Evolutionary conservation across 495 filamentous ascomycete species (phyloP).

Genomic region (Xylaria flabelliformis): DNA sequence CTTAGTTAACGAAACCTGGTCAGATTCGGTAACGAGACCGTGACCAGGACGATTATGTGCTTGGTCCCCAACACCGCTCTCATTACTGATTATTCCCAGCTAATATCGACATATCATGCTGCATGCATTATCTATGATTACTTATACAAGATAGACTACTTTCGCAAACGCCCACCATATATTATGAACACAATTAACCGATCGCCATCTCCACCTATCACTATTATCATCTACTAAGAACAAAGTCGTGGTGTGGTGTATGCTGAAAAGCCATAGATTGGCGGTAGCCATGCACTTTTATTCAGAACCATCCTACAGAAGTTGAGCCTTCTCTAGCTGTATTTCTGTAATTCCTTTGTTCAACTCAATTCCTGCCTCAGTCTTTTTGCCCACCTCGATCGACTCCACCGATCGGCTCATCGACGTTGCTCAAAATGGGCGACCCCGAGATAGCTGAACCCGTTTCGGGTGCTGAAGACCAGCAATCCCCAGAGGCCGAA

Average conservation of each 20-base stretch:
- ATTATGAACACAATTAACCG: not conserved
- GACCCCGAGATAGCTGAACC: slow-evolving; percentile 33
- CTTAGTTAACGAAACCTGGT: not conserved
- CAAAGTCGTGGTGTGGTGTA: not conserved
- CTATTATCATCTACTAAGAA: not conserved
- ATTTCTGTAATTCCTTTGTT: no score
- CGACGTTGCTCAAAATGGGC: slow-evolving; percentile 30
- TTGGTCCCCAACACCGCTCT: not conserved
- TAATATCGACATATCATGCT: not conserved
- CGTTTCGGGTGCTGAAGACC: slow-evolving; percentile 33
- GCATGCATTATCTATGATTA: not conserved
- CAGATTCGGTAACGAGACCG: not conserved
- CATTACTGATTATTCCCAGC: not conserved
- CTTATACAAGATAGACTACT: not conserved
- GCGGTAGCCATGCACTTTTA: slow-evolving; percentile 12
- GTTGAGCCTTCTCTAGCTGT: not conserved
- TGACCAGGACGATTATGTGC: not conserved
- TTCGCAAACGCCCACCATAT: not conserved
- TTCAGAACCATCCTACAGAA: not conserved
- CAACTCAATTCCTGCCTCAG: not conserved
- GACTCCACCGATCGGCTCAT: not conserved
- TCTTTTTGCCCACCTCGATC: not conserved
- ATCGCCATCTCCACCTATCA: not conserved
- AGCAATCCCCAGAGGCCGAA: slow-evolving; percentile 20
- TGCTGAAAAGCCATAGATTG: not conserved